Percentiles rank a stretch among this genome's conserved stretches.
phyloP scores from a whole-genome alignment of 768 basidiomycete species.

The Nidularia pulvinata region DNA sequence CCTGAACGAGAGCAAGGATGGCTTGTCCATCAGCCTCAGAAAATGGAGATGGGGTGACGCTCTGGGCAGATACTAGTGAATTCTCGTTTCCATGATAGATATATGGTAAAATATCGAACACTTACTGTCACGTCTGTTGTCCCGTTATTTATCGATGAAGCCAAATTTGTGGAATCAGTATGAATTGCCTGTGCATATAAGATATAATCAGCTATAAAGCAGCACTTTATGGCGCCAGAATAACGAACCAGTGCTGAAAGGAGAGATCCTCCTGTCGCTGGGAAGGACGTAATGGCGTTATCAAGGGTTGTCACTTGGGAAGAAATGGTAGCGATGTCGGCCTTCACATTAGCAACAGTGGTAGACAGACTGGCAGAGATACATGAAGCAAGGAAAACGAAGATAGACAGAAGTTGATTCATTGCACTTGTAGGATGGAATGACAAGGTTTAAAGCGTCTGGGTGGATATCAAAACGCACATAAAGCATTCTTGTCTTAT shows the following conservation, averaged over 20 bases:
- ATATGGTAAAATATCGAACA: too few relatives aligned
- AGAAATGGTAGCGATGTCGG: conserved; percentile 23
- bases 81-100: not conserved
- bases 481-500: too few relatives aligned
- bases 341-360: conserved; percentile 21
- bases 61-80: not conserved
- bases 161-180: conserved; percentile 13
- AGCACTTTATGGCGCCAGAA: not conserved
- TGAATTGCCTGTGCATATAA: conserved; percentile 16
- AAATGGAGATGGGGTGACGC: conserved; percentile 11
- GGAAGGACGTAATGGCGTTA: conserved; percentile 24
- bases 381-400: not conserved
- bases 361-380: conserved; percentile 8
- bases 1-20: conserved; percentile 14
- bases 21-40: conserved; percentile 16
- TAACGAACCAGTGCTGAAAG: conserved; percentile 19
- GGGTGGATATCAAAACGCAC: too few relatives aligned
- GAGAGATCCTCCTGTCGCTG: conserved; percentile 17
- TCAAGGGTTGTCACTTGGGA: conserved; percentile 23
- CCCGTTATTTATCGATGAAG: conserved; percentile 16
- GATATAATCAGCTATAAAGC: not conserved
- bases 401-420: not conserved
- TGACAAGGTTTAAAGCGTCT: too few relatives aligned
- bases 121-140: conserved; percentile 22
- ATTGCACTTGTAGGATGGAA: too few relatives aligned